Percentiles rank a stretch among this genome's conserved stretches.
phyloP scores from a whole-genome alignment of 176 grass and related monocot species.

The Saccharum spontaneum region DNA sequence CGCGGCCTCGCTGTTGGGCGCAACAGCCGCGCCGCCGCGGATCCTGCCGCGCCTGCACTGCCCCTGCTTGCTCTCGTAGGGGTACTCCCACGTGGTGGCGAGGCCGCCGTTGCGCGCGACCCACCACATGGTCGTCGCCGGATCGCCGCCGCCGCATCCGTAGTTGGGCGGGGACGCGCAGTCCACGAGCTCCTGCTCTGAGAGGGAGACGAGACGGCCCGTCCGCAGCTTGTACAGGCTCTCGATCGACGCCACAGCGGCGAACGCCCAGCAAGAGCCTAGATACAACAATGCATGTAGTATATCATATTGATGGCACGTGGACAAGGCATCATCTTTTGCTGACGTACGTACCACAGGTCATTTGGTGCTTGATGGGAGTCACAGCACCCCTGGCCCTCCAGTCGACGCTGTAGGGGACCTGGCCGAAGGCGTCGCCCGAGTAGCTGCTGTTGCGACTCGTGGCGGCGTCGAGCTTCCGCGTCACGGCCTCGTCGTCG shows the following conservation, averaged over 20 bases:
- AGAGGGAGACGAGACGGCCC: slow-evolving; percentile 18
- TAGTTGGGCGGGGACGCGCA: not conserved
- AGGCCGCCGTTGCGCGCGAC: slow-evolving; percentile 31
- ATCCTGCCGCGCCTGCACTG: slow-evolving; percentile 1
- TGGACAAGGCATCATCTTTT: no score
- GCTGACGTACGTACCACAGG: not conserved
- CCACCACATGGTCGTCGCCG: not conserved
- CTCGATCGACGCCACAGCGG: slow-evolving; percentile 41
- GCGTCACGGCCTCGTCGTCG: not conserved
- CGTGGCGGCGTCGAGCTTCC: no score
- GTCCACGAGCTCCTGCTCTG: slow-evolving; percentile 47
- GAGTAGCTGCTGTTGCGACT: not conserved
- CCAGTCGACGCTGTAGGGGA: slow-evolving; percentile 20
- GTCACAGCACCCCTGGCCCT: slow-evolving; percentile 9
- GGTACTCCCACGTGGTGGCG: slow-evolving; percentile 22
- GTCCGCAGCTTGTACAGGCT: slow-evolving; percentile 35
- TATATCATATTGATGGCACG: no score
- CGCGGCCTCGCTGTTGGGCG: not conserved
- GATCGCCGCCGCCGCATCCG: slow-evolving; percentile 26
- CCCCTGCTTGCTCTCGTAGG: slow-evolving; percentile 2
- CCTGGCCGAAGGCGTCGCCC: not conserved
- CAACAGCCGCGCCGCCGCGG: not conserved
- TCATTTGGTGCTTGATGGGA: not conserved
- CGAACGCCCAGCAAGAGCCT: slow-evolving; percentile 46
- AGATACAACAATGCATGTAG: no score